These are phyloP conservation scores for Phytophthora idaei DNA, from an alignment of 352 stramenopile genomes.

Conservation along the genomic window DNA sequence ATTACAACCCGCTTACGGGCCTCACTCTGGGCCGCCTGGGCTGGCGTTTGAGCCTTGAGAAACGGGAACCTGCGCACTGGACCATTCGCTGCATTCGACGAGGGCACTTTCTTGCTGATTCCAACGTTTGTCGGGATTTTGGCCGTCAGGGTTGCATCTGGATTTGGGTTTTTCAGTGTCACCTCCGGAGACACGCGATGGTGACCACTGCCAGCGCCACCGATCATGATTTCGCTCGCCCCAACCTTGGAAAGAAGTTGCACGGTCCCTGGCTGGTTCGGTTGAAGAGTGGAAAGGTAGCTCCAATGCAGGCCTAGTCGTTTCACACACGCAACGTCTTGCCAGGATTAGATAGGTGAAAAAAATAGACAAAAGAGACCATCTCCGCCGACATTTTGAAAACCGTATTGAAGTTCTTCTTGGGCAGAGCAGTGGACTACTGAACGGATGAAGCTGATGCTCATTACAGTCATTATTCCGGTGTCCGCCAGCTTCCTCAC, in stretches of 20 bases:
- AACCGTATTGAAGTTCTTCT: too few relatives aligned
- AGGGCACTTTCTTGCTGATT: constrained; percentile 34
- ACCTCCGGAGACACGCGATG: constrained; percentile 79
- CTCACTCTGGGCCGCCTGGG: constrained; percentile 49
- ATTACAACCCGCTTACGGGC: constrained; percentile 47
- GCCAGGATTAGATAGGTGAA: neutral
- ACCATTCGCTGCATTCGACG: constrained; percentile 7
- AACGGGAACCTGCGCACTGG: constrained; percentile 27
- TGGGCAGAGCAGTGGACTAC: too few relatives aligned
- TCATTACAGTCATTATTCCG: too few relatives aligned
- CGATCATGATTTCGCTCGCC: constrained; percentile 17
- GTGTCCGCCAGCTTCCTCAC: too few relatives aligned
- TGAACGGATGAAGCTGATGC: too few relatives aligned
- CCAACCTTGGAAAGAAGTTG: neutral
- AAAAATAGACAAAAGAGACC: too few relatives aligned
- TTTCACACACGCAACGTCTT: constrained; percentile 18
- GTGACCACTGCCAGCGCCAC: constrained; percentile 33
- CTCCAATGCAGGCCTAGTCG: constrained; percentile 5
- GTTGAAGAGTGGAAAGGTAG: constrained; percentile 12
- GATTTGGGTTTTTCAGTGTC: constrained; percentile 66
- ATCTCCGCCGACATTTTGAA: too few relatives aligned
- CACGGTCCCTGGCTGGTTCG: neutral
- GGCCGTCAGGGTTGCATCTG: constrained; percentile 59
- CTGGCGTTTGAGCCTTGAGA: constrained; percentile 20
- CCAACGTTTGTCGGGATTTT: constrained; percentile 59